Base-by-base conservation (phyloP, 176 grass and related monocot genomes). In the Tuctoria greenei region DNA sequence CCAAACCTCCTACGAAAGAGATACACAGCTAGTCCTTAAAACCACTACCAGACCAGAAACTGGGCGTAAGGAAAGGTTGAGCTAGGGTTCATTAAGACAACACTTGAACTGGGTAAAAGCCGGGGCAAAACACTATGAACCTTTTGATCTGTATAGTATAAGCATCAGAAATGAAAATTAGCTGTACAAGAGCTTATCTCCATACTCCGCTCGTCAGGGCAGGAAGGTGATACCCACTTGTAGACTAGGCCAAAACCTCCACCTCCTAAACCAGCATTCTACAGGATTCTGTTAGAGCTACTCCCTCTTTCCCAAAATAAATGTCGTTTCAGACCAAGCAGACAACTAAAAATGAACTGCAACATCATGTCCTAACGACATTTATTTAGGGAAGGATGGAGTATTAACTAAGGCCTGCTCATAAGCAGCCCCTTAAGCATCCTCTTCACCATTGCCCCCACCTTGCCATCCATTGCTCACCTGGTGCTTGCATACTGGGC, bases 401-500 rank as follows among this genome's bases (percentile, higher is more conserved):
- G 57, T 80, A 46, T 63, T 37, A 65, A 27, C 18, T 64, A 84
- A 73, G 21, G 25, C 63, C 49, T 49, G 60, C 57, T 49, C 35
- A 64, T 28, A 50, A 14, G 10, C 60, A 68, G 78, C 50, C 15
- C 59, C 27, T 80, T 85, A 91, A 31, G 84, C 89, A 72, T 92
- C 91, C 6, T 31, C 58, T 67, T 89, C 91, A 12, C 74, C 71
- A 50, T 77, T 72, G 27, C 71, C 67, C 7, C 41, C 58, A 10
- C 31, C 71, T 27, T 64, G 82, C 87, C 91, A 93, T 41, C 70
- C 85, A 31, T 86, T 67, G 41, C 71, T 83, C 9, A 87, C 95
- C 47, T 82, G 78, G 56, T 94, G 89, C 78, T 98, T 98, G 87
- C 95, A 98, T 45, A 98, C 78, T 31, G 95, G 95, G 75, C 95